These are phyloP conservation scores for Colletotrichum tamarilloi DNA, from an alignment of 2,329 filamentous ascomycete species.

Conservation along the genomic window DNA sequence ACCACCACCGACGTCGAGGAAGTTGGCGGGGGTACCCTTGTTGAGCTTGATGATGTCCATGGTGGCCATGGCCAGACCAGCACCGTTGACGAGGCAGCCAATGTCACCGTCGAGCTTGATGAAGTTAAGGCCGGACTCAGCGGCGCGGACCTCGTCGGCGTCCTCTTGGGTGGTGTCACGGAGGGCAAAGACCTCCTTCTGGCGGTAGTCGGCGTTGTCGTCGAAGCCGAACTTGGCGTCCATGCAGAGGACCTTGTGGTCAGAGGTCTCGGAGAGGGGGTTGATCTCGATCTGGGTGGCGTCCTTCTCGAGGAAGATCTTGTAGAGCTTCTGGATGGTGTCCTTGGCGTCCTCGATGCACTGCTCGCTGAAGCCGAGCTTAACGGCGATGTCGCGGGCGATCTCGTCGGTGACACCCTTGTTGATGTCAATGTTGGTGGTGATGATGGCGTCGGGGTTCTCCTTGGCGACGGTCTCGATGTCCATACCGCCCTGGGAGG, in stretches of 20 bases:
- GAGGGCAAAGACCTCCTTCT: slow-evolving; percentile 95
- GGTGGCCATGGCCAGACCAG: slow-evolving; percentile 98
- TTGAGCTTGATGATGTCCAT: slow-evolving; percentile 99
- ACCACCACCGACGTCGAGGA: slow-evolving; percentile 98
- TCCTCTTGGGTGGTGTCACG: slow-evolving; percentile 97
- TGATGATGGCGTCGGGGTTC: slow-evolving; percentile 94
- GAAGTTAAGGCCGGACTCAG: slow-evolving; percentile 96
- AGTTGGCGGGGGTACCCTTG: slow-evolving; percentile 95
- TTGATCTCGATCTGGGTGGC: slow-evolving; percentile 99
- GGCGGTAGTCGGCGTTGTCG: slow-evolving; percentile 98
- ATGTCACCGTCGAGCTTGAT: slow-evolving; percentile 99
- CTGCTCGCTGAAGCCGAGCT: slow-evolving; percentile 97
- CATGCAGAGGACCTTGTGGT: slow-evolving; percentile 99
- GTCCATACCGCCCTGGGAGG: slow-evolving; percentile 98
- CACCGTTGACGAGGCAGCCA: slow-evolving; percentile 98
- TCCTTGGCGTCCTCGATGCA: slow-evolving; percentile 95
- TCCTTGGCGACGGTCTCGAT: slow-evolving; percentile 99
- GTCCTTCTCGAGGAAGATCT: slow-evolving; percentile 98
- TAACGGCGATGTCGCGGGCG: slow-evolving; percentile 86
- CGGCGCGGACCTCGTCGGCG: slow-evolving; percentile 93
- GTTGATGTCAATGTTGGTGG: slow-evolving; percentile 94
- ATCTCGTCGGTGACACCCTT: slow-evolving; percentile 95
- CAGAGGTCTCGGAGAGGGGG: slow-evolving; percentile 96
- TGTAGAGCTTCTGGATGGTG: slow-evolving; percentile 99
- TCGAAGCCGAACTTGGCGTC: slow-evolving; percentile 99